Evolutionary conservation across 2,329 filamentous ascomycete genomes (phyloP).

Genomic region (Exophiala aquamarina): DNA sequence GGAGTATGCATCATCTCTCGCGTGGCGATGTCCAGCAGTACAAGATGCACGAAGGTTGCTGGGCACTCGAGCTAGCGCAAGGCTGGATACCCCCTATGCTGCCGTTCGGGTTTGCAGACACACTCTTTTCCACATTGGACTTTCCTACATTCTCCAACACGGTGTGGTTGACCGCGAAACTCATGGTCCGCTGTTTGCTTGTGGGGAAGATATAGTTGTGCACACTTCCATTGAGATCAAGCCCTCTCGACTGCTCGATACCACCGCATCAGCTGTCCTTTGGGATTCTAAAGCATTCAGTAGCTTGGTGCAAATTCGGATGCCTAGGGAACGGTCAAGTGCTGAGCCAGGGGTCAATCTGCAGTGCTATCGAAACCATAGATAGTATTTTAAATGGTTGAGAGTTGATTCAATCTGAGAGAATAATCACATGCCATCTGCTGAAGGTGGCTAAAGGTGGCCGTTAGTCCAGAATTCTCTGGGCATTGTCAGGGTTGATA

Average conservation of each 20-base stretch:
- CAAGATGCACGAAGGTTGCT: constrained; percentile 73
- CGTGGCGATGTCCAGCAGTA: constrained; percentile 79
- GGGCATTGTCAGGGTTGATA: constrained; percentile 13
- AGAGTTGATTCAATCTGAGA: too few species aligned
- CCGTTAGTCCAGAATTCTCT: constrained; percentile 14
- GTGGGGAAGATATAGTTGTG: constrained; percentile 61
- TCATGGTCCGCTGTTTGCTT: constrained; percentile 74
- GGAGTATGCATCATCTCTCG: constrained; percentile 69
- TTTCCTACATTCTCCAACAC: constrained; percentile 82
- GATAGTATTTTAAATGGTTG: too few species aligned
- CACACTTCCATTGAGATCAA: too few species aligned
- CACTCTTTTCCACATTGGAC: constrained; percentile 76
- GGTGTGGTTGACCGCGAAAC: constrained; percentile 67
- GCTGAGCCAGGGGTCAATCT: too few species aligned
- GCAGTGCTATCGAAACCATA: too few species aligned
- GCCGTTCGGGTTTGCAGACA: constrained; percentile 83
- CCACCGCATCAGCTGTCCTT: too few species aligned
- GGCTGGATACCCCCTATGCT: constrained; percentile 95
- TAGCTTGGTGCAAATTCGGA: too few species aligned
- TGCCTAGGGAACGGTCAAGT: too few species aligned
- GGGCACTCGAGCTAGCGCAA: constrained; percentile 77
- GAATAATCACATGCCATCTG: too few species aligned
- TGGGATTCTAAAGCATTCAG: too few species aligned
- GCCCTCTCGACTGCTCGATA: too few species aligned
- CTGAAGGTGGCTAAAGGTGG: too few species aligned